Percentiles rank a stretch among this genome's conserved stretches.
These are phyloP conservation scores for Chytriomyces hyalinus DNA, from an alignment of 192 early-diverging fungal species.

Conservation along the genomic window DNA sequence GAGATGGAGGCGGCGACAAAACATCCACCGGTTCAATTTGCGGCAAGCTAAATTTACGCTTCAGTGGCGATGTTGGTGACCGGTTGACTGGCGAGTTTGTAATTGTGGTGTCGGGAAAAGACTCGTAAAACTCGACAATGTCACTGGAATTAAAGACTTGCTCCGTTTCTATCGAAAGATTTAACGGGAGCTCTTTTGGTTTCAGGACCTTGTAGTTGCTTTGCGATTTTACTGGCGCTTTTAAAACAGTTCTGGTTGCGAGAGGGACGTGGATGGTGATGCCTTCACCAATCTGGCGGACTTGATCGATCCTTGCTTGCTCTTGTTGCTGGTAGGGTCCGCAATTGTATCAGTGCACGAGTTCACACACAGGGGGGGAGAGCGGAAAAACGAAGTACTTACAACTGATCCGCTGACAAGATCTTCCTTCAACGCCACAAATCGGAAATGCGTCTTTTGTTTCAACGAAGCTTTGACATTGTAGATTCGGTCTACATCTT, in stretches of 20 bases:
- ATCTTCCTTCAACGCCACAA: conserved; percentile 27
- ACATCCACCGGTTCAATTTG: too few species aligned
- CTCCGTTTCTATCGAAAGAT: background rate
- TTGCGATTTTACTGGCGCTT: background rate
- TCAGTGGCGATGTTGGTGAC: background rate
- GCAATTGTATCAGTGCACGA: background rate
- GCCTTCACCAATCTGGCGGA: conserved; percentile 8
- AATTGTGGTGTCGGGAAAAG: background rate
- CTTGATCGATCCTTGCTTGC: conserved; percentile 14
- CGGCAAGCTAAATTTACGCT: background rate
- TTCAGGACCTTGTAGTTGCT: background rate
- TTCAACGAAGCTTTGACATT: background rate
- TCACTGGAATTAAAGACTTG: background rate
- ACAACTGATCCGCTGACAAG: background rate
- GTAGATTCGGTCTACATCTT: too few species aligned
- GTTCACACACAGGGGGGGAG: background rate
- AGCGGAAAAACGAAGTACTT: background rate
- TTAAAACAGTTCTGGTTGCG: conserved; percentile 16
- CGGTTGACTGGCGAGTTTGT: background rate
- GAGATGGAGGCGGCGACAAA: background rate
- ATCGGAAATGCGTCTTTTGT: background rate
- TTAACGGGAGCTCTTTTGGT: background rate
- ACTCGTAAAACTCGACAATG: background rate
- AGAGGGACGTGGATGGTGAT: conserved; percentile 22
- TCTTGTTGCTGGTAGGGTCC: conserved; percentile 7